phyloP scores from a whole-genome alignment of 768 basidiomycete species.

The Termitomyces eurrhizus region DNA sequence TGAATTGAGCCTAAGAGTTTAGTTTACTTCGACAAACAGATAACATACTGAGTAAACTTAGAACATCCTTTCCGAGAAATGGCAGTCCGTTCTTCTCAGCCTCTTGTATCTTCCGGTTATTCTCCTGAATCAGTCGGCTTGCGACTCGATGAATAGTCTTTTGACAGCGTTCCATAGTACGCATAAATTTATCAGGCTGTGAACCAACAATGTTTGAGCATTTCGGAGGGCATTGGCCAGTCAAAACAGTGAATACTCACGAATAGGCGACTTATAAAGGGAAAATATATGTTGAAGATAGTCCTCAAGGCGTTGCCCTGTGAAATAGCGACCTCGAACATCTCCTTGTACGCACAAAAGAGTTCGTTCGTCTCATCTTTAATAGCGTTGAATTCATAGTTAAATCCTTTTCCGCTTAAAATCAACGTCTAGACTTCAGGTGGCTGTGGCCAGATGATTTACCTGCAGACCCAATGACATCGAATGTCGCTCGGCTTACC shows the following conservation, averaged over 20 bases:
- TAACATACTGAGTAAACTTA: conserved; percentile 69
- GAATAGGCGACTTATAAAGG: conserved; percentile 48
- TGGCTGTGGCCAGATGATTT: conserved; percentile 8
- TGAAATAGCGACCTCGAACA: conserved; percentile 76
- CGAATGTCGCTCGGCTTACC: conserved; percentile 82
- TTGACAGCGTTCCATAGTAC: conserved; percentile 53
- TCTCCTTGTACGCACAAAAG: conserved; percentile 77
- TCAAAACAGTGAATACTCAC: conserved; percentile 35
- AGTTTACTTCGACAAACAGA: background rate
- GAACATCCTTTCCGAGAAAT: conserved; percentile 67
- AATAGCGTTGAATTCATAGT: conserved; percentile 83
- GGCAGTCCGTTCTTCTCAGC: conserved; percentile 46
- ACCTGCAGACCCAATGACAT: conserved; percentile 91
- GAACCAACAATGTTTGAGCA: background rate
- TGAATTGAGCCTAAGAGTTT: background rate
- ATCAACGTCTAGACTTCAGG: background rate
- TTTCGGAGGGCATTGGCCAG: background rate
- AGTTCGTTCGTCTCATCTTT: conserved; percentile 75
- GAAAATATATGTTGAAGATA: conserved; percentile 55
- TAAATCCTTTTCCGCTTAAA: conserved; percentile 54
- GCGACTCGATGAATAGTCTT: conserved; percentile 64
- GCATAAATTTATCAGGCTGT: conserved; percentile 52
- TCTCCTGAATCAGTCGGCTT: conserved; percentile 71
- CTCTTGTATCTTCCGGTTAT: conserved; percentile 68
- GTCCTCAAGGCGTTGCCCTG: conserved; percentile 43